Conservation (phyloP, 2,329 filamentous ascomycete genomes). For the Tolypocladium paradoxum region DNA sequence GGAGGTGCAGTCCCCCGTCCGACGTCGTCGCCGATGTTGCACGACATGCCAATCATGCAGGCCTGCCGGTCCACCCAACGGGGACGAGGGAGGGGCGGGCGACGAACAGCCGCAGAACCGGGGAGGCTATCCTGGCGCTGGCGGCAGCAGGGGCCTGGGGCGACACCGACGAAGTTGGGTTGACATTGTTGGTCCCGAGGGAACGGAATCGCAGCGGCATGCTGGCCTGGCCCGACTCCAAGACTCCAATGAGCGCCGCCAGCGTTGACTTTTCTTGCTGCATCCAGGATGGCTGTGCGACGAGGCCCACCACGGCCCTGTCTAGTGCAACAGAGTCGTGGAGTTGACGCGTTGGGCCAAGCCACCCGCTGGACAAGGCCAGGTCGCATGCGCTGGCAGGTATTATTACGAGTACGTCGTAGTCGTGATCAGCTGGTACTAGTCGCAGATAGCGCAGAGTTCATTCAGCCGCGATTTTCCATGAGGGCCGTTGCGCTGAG, state of each 20-base stretch:
- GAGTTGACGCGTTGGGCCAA: neutral
- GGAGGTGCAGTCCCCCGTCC: neutral
- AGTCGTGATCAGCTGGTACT: neutral
- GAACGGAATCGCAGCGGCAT: slow-evolving; percentile 3
- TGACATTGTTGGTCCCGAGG: slow-evolving; percentile 6
- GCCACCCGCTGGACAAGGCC: neutral
- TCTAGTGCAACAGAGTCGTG: neutral
- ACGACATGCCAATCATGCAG: slow-evolving; percentile 4
- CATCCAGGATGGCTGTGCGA: neutral
- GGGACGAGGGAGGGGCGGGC: neutral
- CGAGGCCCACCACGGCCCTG: neutral
- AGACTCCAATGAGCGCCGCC: neutral
- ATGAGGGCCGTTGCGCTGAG: neutral
- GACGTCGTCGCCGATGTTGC: slow-evolving; percentile 6
- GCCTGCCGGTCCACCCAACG: neutral
- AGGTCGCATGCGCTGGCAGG: neutral
- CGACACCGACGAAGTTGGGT: neutral
- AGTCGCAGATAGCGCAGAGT: neutral
- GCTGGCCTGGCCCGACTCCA: neutral
- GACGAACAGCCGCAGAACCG: neutral
- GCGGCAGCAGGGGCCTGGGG: neutral
- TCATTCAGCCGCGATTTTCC: neutral
- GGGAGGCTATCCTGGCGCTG: neutral
- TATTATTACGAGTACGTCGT: too few species aligned
- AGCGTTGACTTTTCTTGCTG: neutral